These are phyloP conservation scores for Cryptomeria japonica DNA, from an alignment of 75 land plant species.

Conservation along the genomic window DNA sequence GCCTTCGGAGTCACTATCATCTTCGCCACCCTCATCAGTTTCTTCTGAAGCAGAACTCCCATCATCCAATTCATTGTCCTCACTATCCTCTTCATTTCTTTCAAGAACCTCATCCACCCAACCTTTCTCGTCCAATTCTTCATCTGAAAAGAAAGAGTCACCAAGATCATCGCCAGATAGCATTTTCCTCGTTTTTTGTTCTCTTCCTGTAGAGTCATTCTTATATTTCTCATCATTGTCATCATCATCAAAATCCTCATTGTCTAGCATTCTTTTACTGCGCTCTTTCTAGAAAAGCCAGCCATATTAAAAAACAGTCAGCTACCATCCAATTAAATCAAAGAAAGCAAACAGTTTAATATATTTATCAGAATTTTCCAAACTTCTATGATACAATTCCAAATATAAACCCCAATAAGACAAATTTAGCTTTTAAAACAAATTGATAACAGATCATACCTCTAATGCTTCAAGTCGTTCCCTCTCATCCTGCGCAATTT, in stretches of 20 bases:
- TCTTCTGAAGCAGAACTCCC: constrained; percentile 14
- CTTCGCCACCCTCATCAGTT: constrained; percentile 31
- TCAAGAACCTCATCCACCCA: constrained; percentile 84
- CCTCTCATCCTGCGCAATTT: constrained; percentile 84
- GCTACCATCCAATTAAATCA: not conserved
- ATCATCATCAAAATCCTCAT: constrained; percentile 38
- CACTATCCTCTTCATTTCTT: constrained; percentile 31
- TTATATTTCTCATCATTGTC: constrained; percentile 47
- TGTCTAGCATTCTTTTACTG: constrained; percentile 77
- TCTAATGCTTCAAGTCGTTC: constrained; percentile 79
- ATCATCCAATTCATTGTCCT: constrained; percentile 36
- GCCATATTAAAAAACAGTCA: not conserved
- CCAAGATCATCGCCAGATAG: constrained; percentile 96
- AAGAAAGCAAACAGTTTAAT: not conserved
- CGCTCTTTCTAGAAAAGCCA: constrained; percentile 67
- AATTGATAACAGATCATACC: constrained; percentile 30
- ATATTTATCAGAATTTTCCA: not conserved
- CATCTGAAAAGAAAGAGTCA: constrained; percentile 71
- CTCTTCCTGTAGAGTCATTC: constrained; percentile 15
- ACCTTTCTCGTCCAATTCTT: constrained; percentile 46
- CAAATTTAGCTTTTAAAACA: not conserved
- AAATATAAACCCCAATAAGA: not conserved
- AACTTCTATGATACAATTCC: not conserved
- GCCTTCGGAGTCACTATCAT: constrained; percentile 17
- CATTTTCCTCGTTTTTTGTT: constrained; percentile 24